Base-by-base conservation (phyloP, 257 asterid genomes). In the Apocynum venetum region DNA sequence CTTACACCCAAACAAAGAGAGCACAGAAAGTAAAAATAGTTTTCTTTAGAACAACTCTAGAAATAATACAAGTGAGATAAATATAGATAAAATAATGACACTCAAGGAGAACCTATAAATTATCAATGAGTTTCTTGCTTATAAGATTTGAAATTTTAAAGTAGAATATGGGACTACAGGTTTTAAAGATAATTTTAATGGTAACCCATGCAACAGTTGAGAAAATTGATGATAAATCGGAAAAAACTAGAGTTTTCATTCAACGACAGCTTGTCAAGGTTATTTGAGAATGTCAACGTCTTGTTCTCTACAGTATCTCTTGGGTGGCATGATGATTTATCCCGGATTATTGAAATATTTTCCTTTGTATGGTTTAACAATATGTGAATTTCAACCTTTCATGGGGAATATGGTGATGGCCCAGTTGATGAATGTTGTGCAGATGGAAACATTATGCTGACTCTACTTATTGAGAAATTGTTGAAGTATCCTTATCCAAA, bases 401-500 rank as follows among this genome's bases (percentile, higher is more conserved):
- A 88, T 80, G 91, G 92, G 73, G 96, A 91, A 49, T 85, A 84
- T 51, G 85, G 89, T 71, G 93, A 92, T 83, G 93, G 57, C 73
- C 89, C 83, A 86, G 87, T 88, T 77, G 96, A 90, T 77, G 93
- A 94, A 74, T 91, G 94, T 63, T 4, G 91, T 76, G 91, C 91
- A 35, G 89, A 91, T 85, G 97, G 94, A 79, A 88, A 78, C 78
- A 87, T 90, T 56, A 89, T 91, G 94, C 88, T 92, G 96, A 94
- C 96, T 77, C 84, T 94, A 79, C 93, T 97, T 17, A 89, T 86
- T 70, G 87, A 88, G 79, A 83, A 79, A 59, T 85, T 94, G 92
- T 85, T 94, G 83, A 92, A 92, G 77, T 91, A 86, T 85, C 96
- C 92, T 72, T 94, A 92, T 81, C 97, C 98, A 71, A 84, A 77